These are phyloP conservation scores for Raphidocelis subcapitata DNA, from an alignment of 139 green algal genomes.

Conservation along the genomic window DNA sequence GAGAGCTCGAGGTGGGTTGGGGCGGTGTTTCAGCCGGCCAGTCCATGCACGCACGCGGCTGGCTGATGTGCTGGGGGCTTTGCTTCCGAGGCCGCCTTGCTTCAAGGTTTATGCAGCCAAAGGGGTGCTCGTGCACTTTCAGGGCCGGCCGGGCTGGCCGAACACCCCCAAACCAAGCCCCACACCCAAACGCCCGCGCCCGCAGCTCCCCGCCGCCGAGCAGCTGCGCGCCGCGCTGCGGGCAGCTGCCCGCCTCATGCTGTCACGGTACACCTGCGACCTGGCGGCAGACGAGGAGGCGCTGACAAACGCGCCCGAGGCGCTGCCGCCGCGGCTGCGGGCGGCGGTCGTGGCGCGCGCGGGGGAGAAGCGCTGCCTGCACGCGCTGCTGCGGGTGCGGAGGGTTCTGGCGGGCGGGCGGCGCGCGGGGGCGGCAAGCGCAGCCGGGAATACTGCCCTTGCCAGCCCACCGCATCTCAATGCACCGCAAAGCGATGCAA, in stretches of 20 bases:
- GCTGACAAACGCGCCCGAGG: slow-evolving; percentile 6
- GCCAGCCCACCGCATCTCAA: too few species aligned
- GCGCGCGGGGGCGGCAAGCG: background rate
- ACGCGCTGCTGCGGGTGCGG: slow-evolving; percentile 5
- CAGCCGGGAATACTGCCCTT: background rate
- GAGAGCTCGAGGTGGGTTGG: too few species aligned
- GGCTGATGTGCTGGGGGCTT: too few species aligned
- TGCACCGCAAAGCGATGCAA: too few species aligned
- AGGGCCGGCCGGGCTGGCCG: too few species aligned
- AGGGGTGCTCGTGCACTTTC: too few species aligned
- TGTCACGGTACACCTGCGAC: slow-evolving; percentile 28
- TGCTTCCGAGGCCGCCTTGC: too few species aligned
- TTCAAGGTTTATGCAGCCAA: too few species aligned
- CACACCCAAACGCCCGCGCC: background rate
- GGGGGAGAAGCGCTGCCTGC: slow-evolving; percentile 20
- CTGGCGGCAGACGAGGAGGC: slow-evolving; percentile 33
- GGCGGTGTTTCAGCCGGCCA: too few species aligned
- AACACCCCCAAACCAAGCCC: background rate
- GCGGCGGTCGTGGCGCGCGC: slow-evolving; percentile 22
- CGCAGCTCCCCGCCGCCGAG: background rate
- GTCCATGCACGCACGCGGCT: too few species aligned
- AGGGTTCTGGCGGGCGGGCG: background rate
- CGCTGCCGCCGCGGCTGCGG: slow-evolving; percentile 5
- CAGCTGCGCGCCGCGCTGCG: background rate
- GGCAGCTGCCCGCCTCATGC: slow-evolving; percentile 14